Evolutionary conservation across 441 rosid species (phyloP), one percentile per base, ranked within the genome.

Genomic region (Populus tomentosa): DNA sequence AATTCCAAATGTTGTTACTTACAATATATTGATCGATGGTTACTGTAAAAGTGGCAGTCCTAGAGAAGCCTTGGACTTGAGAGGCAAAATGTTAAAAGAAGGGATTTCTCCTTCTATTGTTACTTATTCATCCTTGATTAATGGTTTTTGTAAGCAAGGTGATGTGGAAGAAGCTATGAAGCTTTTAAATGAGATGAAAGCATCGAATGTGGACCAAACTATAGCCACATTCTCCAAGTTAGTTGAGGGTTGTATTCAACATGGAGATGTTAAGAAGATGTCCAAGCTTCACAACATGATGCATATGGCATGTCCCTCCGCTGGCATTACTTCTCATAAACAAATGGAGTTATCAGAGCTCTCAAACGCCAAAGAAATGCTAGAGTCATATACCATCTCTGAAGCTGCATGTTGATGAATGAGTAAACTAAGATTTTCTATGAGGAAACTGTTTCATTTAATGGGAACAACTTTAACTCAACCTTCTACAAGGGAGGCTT

Each of bases 1-100:
- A 35, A 70, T 85, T 77, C 91, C 89, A 50, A 85, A 89, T 86
- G 87, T 80, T 72, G 69, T 90, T 53, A 87, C 94, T 20, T 92
- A 90, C 75, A 88, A 86, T 72, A 83, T 81, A 72, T 70, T 92
- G 86, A 86, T 90, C 68, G 89, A 84, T 82, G 91, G 86, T n/a
- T 84, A 82, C 79, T 80, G 83, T 70, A 87, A 83, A 85, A 72
- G 72, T 76, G 94, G 94, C 76, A 67, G 80, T 75, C 70, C 75
- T 79, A 80, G 33, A 59, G 86, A 86, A 81, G 94, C 97, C 76
- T 79, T 84, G 76, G 86, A 86, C 74, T 82, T 89, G 80, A 80
- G 68, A 81, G 83, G 84, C 36, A 85, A 80, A 82, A 86, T 92
- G 93, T 46, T 77, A 72, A 85, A 85, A 78, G 82, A 85, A 80